Evolutionary conservation across 1,284 basidiomycete genomes (phyloP).

Genomic region (Paramarasmius palmivorus): DNA sequence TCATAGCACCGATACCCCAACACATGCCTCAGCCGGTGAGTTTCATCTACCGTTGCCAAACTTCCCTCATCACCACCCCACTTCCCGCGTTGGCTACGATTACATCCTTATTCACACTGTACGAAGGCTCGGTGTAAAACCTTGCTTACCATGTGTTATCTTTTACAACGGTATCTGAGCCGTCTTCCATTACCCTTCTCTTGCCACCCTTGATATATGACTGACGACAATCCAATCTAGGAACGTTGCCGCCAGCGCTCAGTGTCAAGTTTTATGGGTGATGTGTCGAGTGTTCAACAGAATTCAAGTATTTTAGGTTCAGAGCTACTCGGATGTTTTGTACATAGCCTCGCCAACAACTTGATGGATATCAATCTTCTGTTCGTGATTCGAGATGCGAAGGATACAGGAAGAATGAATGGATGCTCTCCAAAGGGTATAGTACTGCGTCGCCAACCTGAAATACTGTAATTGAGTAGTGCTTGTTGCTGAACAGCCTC

Average conservation of each 20-base stretch:
- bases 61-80: not conserved
- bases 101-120: slow-evolving; percentile 50
- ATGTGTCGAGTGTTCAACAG: too few relatives aligned
- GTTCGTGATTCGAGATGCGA: too few relatives aligned
- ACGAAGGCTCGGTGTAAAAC: slow-evolving; percentile 36
- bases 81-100: slow-evolving; percentile 32
- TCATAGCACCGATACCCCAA: not conserved
- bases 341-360: too few relatives aligned
- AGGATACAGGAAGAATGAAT: not conserved
- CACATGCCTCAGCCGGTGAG: not conserved
- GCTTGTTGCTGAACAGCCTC: not conserved
- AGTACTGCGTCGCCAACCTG: too few relatives aligned
- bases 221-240: slow-evolving; percentile 6
- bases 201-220: slow-evolving; percentile 6
- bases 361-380: too few relatives aligned
- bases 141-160: slow-evolving; percentile 35
- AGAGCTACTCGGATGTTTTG: too few relatives aligned
- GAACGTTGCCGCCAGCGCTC: too few relatives aligned
- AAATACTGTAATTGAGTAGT: not conserved
- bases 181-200: slow-evolving; percentile 16
- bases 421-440: too few relatives aligned
- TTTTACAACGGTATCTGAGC: slow-evolving; percentile 69
- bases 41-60: not conserved
- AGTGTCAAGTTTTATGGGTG: too few relatives aligned
- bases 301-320: too few relatives aligned